Evolutionary conservation across 2,329 filamentous ascomycete species (phyloP), one percentile per base, ranked within the genome.

Genomic region (Metarhizium anisopliae): DNA sequence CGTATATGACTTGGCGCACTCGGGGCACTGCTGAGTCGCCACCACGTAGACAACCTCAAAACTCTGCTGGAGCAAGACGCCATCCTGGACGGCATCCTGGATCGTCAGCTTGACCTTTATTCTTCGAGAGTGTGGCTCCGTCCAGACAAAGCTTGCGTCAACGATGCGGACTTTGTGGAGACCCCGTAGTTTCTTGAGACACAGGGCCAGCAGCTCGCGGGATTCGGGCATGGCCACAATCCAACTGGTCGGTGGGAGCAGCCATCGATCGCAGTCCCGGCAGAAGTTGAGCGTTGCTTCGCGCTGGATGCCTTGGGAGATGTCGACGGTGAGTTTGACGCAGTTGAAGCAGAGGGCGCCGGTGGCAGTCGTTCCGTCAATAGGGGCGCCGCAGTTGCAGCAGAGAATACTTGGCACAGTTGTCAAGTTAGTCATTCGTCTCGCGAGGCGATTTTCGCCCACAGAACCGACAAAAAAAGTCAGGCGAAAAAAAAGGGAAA

Each of bases 141-240:
- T 99, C 94, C 94, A 99, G 68, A 97, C 89, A 69, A 97, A 99
- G 65, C 85, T 89, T 50, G 94, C 94, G 69, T 99, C 94, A 66
- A 96, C 92, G 66, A 99, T 94, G 59, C 94, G 83, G 62, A 95
- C 89, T 76, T 94, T 95, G 70, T 86, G 84, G 60, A 99, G 75
- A 35, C 92, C 92, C 60, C 89, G 80, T 60, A 99, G 74, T 72
- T 94, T 95, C 68, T 90, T 86, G 62, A 99, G 78, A 72, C 94
- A 99, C 50, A 99, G 76, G 6, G 94, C 92, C 54, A 99, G 80
- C 56, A 99, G 80, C 75, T 99, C 94, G 73, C 92, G 85, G 47
- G 90, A 96, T 73, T 99, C 94, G 55, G 83, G 90, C 20, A 81
- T 73, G 25, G 94, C 94, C 51, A 88, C 84, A 56, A 96, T 80